Evolutionary conservation across 192 early-diverging fungal genomes (phyloP).

Genomic region (Physocladia obscura): DNA sequence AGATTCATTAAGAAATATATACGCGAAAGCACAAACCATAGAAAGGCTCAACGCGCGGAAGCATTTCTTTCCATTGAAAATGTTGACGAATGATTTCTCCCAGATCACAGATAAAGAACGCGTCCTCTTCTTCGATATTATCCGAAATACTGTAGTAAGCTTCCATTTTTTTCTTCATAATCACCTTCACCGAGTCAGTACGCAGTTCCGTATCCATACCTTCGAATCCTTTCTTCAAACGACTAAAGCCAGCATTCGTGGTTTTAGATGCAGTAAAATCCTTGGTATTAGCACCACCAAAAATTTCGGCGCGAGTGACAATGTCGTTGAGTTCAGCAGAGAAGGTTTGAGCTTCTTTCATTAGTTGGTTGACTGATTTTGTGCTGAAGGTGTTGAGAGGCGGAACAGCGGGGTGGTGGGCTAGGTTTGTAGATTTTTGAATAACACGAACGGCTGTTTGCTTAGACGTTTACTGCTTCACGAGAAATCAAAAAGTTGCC

Average conservation of each 20-base stretch:
- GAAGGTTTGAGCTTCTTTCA: slow-evolving; percentile 11
- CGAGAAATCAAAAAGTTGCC: slow-evolving; percentile 16
- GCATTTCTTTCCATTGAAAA: slow-evolving; percentile 72
- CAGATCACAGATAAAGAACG: slow-evolving; percentile 94
- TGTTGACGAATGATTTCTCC: slow-evolving; percentile 89
- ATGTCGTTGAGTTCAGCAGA: slow-evolving; percentile 8
- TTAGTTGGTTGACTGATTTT: background rate
- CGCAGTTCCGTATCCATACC: background rate
- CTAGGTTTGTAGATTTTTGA: background rate
- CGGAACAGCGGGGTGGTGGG: background rate
- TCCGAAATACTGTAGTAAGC: slow-evolving; percentile 9
- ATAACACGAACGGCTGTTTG: background rate
- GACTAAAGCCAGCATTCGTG: background rate
- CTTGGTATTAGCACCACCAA: background rate
- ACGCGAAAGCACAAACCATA: slow-evolving; percentile 65
- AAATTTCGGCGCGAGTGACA: background rate
- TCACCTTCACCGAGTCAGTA: slow-evolving; percentile 30
- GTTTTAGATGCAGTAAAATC: background rate
- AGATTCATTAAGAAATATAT: background rate
- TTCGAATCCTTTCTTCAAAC: background rate
- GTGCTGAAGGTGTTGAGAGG: background rate
- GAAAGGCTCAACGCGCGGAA: slow-evolving; percentile 94
- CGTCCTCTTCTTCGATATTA: slow-evolving; percentile 59
- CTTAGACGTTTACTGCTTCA: background rate
- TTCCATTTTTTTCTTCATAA: slow-evolving; percentile 34